phyloP scores from a whole-genome alignment of 2,329 filamentous ascomycete genomes.

The Penicillium psychrosexuale region DNA sequence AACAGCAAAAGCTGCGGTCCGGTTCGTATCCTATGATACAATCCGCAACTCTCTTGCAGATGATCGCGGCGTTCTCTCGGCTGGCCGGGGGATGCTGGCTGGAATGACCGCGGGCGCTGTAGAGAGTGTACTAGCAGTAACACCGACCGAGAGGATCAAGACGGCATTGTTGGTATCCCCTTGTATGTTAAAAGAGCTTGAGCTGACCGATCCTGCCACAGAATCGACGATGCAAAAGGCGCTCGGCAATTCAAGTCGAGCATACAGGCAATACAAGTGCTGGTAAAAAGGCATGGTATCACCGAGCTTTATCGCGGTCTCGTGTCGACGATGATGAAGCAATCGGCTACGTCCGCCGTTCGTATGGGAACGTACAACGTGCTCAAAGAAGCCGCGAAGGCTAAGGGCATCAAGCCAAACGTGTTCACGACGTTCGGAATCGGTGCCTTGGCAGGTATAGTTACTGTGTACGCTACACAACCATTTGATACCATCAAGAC shows the following conservation, averaged over 20 bases:
- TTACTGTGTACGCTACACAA: conserved; percentile 43
- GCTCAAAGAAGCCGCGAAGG: neutral
- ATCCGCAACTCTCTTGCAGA: conserved; percentile 56
- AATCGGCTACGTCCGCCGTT: too few species aligned
- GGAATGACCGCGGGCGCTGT: conserved; percentile 63
- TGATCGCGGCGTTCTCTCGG: conserved; percentile 56
- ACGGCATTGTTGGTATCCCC: conserved; percentile 51
- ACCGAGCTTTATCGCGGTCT: conserved; percentile 58
- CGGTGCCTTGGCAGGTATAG: conserved; percentile 58
- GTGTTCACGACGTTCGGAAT: conserved; percentile 59
- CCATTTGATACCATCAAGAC: conserved; percentile 51
- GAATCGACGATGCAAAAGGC: conserved; percentile 58
- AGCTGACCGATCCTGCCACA: too few species aligned
- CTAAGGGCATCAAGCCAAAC: conserved; percentile 48
- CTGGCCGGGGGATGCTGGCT: conserved; percentile 57
- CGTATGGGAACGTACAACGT: too few species aligned
- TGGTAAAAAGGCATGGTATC: conserved; percentile 55
- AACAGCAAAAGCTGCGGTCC: conserved; percentile 62
- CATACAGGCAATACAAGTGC: conserved; percentile 49
- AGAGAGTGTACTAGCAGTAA: conserved; percentile 63
- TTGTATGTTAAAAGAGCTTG: too few species aligned
- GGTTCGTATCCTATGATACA: conserved; percentile 64
- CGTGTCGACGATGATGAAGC: neutral
- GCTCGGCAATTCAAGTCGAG: conserved; percentile 51
- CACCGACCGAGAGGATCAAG: conserved; percentile 66